A percentile compares a stretch with the other conserved stretches of the same genome.
Evolutionary conservation across 352 stramenopile species (phyloP).

Genomic region (Saprolegnia diclina): DNA sequence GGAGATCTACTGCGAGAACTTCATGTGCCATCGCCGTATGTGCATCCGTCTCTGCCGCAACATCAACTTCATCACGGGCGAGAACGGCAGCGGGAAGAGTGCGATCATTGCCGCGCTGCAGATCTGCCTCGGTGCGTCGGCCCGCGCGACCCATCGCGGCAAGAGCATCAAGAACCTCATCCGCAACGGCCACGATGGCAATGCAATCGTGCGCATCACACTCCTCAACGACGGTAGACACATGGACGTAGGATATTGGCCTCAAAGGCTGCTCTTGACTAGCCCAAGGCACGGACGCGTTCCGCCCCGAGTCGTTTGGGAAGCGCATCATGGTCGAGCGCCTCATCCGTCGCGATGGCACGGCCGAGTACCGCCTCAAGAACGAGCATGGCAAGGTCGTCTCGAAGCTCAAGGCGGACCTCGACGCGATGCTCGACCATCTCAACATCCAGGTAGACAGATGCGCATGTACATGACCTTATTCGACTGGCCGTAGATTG

Average conservation of each 20-base stretch:
- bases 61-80: constrained; percentile 88
- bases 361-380: constrained; percentile 68
- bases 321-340: constrained; percentile 92
- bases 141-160: constrained; percentile 89
- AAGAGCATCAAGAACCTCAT: constrained; percentile 96
- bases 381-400: constrained; percentile 50
- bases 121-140: constrained; percentile 93
- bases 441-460: constrained; percentile 88
- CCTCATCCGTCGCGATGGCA: constrained; percentile 80
- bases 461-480: no score
- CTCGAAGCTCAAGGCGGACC: constrained; percentile 86
- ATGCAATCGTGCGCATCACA: constrained; percentile 90
- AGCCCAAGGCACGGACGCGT: constrained; percentile 80
- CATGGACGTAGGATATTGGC: not conserved
- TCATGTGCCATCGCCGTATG: constrained; percentile 97
- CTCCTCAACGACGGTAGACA: constrained; percentile 79
- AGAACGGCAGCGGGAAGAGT: constrained; percentile 94
- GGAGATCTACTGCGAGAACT: constrained; percentile 96
- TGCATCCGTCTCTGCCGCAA: constrained; percentile 73
- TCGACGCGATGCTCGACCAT: constrained; percentile 92
- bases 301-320: constrained; percentile 87
- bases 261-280: no score
- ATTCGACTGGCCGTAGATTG: no score
- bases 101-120: constrained; percentile 97
- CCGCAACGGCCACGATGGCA: constrained; percentile 81